Evolutionary conservation across 208 protist genomes (phyloP).

Genomic region (Leishmania major): DNA sequence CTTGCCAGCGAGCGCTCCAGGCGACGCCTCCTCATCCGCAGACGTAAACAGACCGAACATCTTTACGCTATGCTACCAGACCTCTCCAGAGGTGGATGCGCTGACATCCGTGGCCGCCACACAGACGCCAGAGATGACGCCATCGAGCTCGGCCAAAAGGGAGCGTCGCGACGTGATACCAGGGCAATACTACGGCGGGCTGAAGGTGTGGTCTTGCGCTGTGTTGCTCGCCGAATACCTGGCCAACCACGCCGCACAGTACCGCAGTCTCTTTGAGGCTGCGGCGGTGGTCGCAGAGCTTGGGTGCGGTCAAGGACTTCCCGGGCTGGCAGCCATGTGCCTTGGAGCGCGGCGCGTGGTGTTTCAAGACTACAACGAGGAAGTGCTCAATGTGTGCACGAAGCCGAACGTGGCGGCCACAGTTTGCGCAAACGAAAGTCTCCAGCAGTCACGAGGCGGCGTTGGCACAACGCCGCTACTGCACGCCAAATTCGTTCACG

Average conservation of each 20-base stretch:
- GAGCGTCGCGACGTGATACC: constrained; percentile 82
- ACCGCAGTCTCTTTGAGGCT: constrained; percentile 12
- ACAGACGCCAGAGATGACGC: background rate
- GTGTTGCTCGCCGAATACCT: constrained; percentile 63
- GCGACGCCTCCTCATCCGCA: background rate
- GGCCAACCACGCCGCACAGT: constrained; percentile 37
- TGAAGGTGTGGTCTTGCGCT: constrained; percentile 92
- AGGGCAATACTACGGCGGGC: constrained; percentile 85
- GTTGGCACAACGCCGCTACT: background rate
- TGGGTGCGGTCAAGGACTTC: constrained; percentile 82
- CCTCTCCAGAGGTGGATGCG: constrained; percentile 35
- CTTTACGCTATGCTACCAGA: constrained; percentile 50
- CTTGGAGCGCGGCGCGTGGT: constrained; percentile 61
- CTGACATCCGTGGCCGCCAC: constrained; percentile 33
- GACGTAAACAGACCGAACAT: background rate
- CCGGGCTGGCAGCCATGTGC: constrained; percentile 61
- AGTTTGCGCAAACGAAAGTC: constrained; percentile 15
- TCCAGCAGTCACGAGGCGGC: background rate
- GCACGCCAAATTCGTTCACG: constrained; percentile 67
- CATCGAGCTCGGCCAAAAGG: background rate
- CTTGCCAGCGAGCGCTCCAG: background rate
- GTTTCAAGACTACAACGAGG: constrained; percentile 89
- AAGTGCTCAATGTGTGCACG: constrained; percentile 77
- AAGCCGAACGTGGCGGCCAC: constrained; percentile 81
- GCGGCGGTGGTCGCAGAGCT: constrained; percentile 62